Percentiles rank a stretch among this genome's conserved stretches.
phyloP scores from a whole-genome alignment of 345 rosid genomes.

The Lepidium aucheri region DNA sequence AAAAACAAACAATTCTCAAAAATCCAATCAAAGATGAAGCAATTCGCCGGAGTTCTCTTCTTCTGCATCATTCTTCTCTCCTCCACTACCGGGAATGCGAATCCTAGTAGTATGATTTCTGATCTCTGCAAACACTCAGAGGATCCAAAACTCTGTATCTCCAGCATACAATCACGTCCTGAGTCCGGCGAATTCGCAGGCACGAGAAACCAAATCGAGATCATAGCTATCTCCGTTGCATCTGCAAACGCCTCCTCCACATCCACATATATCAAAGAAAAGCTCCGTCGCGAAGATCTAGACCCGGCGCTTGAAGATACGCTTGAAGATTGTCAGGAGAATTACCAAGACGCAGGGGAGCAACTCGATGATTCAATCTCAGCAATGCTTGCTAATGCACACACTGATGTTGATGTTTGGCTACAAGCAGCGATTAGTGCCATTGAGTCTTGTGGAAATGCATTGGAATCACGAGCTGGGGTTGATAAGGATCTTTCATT shows the following conservation, averaged over 20 bases:
- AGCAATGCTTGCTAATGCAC: conserved; percentile 33
- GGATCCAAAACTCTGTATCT: conserved; percentile 34
- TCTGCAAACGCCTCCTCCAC: conserved; percentile 37
- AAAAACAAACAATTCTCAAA: background rate
- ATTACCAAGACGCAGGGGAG: conserved; percentile 40
- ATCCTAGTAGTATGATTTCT: background rate
- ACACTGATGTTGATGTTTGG: conserved; percentile 32
- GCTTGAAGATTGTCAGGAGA: conserved; percentile 47
- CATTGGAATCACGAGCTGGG: conserved; percentile 5
- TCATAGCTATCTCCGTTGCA: conserved; percentile 40
- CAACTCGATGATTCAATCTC: conserved; percentile 55
- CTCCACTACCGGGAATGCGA: background rate
- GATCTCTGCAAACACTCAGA: conserved; percentile 26
- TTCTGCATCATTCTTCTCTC: background rate
- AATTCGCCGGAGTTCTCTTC: conserved; percentile 8
- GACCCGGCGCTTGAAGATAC: conserved; percentile 39
- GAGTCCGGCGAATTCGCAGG: conserved; percentile 27
- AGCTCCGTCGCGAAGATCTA: conserved; percentile 7
- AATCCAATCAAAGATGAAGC: conserved; percentile 10
- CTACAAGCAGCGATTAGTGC: conserved; percentile 38
- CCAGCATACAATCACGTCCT: conserved; percentile 32
- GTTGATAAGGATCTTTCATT: conserved; percentile 10
- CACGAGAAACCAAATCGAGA: conserved; percentile 30
- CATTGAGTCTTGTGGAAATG: conserved; percentile 30
- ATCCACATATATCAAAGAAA: conserved; percentile 18